Evolutionary conservation across 192 early-diverging fungal species (phyloP).

Genomic region (Gryganskiella cystojenkinii): DNA sequence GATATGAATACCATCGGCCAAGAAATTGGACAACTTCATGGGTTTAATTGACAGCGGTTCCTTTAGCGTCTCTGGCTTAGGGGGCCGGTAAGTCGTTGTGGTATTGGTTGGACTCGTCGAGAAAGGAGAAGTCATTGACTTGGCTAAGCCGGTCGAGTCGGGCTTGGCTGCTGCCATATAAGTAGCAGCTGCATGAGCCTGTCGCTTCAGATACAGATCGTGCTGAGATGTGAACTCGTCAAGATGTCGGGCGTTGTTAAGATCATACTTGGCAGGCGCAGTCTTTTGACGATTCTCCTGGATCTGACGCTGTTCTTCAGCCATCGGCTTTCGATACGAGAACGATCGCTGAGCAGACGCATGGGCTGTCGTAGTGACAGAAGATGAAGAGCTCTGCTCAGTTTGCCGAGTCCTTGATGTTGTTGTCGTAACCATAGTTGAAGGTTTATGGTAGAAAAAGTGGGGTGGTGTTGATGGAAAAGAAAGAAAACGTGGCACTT

Average conservation of each 20-base stretch:
- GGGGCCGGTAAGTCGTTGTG: not conserved
- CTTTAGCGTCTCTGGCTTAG: slow-evolving; percentile 4
- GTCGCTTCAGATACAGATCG: not conserved
- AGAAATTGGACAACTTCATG: slow-evolving; percentile 8
- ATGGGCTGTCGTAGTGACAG: no score
- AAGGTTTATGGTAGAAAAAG: not conserved
- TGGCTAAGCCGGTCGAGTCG: no score
- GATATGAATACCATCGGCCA: slow-evolving; percentile 18
- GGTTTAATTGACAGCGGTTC: slow-evolving; percentile 29
- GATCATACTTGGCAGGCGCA: slow-evolving; percentile 13
- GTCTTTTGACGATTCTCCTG: slow-evolving; percentile 4
- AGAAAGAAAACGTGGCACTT: not conserved
- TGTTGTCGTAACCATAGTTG: not conserved
- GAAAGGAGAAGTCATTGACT: no score
- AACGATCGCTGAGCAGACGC: not conserved
- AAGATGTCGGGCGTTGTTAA: slow-evolving; percentile 12
- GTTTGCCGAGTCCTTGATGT: not conserved
- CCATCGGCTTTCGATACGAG: not conserved
- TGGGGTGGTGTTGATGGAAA: not conserved
- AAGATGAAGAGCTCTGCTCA: no score
- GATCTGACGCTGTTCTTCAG: slow-evolving; percentile 6
- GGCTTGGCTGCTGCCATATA: not conserved
- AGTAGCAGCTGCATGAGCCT: not conserved
- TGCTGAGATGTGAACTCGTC: slow-evolving; percentile 20
- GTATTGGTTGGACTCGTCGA: not conserved